These are phyloP conservation scores for Penicillium brasilianum DNA, from an alignment of 2,329 filamentous ascomycete genomes.

Conservation along the genomic window DNA sequence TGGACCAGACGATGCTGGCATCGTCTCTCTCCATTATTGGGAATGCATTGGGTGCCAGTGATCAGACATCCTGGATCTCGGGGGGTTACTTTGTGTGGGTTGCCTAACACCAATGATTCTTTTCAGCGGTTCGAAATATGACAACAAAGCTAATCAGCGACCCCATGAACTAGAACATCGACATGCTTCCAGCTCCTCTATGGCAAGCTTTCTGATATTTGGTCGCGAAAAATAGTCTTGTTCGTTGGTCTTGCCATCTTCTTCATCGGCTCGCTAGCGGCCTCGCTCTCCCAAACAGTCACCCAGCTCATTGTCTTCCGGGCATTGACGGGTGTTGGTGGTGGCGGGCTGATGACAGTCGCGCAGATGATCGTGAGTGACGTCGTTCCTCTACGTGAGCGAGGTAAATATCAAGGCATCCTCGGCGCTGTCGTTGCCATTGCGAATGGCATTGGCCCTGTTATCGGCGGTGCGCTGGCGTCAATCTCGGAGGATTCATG, in stretches of 20 bases:
- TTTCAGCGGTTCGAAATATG: background rate
- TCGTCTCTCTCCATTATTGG: slow-evolving; percentile 61
- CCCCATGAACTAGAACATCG: slow-evolving; percentile 63
- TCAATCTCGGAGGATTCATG: slow-evolving; percentile 54
- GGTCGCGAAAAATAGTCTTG: slow-evolving; percentile 64
- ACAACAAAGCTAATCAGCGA: background rate
- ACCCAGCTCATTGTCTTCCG: slow-evolving; percentile 66
- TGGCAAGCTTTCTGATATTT: slow-evolving; percentile 65
- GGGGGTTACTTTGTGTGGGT: slow-evolving; percentile 63
- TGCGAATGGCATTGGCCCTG: slow-evolving; percentile 60
- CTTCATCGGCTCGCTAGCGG: slow-evolving; percentile 62
- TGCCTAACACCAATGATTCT: background rate
- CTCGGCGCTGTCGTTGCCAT: slow-evolving; percentile 58
- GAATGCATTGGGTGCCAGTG: slow-evolving; percentile 55
- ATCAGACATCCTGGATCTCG: slow-evolving; percentile 61
- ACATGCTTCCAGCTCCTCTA: slow-evolving; percentile 69
- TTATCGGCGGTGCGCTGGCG: slow-evolving; percentile 59
- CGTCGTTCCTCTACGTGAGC: slow-evolving; percentile 62
- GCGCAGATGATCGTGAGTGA: slow-evolving; percentile 68
- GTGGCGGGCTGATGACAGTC: slow-evolving; percentile 64
- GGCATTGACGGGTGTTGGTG: slow-evolving; percentile 63
- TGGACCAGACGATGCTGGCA: slow-evolving; percentile 64
- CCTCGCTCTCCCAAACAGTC: slow-evolving; percentile 61
- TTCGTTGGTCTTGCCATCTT: slow-evolving; percentile 60
- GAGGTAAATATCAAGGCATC: slow-evolving; percentile 66